A percentile compares a stretch with the other conserved stretches of the same genome.
Evolutionary conservation across 805 yeast genomes (phyloP).

Genomic region (Hanseniaspora opuntiae): DNA sequence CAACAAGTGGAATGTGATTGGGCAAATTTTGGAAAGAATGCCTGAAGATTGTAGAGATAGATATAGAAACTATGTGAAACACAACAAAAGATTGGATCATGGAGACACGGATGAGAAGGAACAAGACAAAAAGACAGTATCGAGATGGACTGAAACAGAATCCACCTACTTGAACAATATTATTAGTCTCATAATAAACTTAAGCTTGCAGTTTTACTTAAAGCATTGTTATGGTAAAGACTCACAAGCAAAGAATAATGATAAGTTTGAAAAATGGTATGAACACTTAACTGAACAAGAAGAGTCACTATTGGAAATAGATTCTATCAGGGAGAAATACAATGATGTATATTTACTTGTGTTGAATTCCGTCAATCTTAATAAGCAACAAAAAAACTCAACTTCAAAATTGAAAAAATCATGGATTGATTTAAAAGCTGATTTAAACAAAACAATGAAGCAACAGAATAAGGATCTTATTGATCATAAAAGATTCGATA

Average conservation of each 20-base stretch:
- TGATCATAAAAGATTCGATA: neutral
- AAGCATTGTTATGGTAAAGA: neutral
- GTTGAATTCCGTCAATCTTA: conserved; percentile 1
- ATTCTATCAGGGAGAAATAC: neutral
- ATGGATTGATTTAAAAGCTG: neutral
- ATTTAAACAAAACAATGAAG: neutral
- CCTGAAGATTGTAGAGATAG: conserved; percentile 96
- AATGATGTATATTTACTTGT: neutral
- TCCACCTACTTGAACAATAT: conserved; percentile 42
- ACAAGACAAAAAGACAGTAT: conserved; percentile 8
- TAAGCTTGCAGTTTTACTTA: neutral
- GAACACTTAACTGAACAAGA: neutral
- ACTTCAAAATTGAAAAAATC: neutral
- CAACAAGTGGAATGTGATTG: conserved; percentile 82
- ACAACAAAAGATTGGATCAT: conserved; percentile 44
- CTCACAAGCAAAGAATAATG: neutral
- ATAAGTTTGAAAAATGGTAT: neutral
- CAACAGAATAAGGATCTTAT: neutral
- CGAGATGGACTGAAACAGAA: conserved; percentile 54
- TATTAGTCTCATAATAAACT: conserved; percentile 31
- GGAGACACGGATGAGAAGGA: conserved; percentile 16
- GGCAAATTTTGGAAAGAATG: conserved; percentile 73
- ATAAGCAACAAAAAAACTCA: neutral
- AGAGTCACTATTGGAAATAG: neutral
- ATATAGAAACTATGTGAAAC: conserved; percentile 89